Percentiles rank a stretch among this genome's conserved stretches.
Evolutionary conservation across 1,284 basidiomycete species (phyloP).

Genomic region (Paramarasmius palmivorus): DNA sequence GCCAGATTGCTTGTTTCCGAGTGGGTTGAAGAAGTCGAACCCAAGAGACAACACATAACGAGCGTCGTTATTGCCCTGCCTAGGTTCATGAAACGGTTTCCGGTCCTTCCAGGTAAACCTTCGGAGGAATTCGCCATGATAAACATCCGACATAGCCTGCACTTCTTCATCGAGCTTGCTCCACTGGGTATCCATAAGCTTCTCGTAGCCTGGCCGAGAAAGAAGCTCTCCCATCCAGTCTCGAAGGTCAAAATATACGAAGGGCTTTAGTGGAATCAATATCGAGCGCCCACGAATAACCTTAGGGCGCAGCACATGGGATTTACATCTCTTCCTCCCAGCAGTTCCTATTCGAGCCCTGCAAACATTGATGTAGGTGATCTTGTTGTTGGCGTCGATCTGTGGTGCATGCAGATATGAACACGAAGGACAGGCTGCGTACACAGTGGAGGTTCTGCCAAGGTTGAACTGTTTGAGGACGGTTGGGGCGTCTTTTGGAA

Average conservation of each 20-base stretch:
- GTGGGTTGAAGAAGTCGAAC: conserved; percentile 26
- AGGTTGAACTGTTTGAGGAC: neutral
- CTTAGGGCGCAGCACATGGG: neutral
- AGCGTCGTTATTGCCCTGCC: conserved; percentile 1
- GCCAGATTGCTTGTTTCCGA: conserved; percentile 19
- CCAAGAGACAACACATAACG: conserved; percentile 19
- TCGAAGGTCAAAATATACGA: conserved; percentile 1
- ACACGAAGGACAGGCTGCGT: neutral
- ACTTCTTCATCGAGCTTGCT: neutral
- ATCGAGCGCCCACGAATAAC: neutral
- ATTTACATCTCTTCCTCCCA: neutral
- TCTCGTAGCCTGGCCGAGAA: conserved; percentile 18
- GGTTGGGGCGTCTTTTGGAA: neutral
- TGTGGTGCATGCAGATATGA: neutral
- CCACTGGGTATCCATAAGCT: conserved; percentile 6
- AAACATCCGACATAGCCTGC: neutral
- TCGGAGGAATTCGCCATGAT: neutral
- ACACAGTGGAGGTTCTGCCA: neutral
- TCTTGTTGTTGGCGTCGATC: neutral
- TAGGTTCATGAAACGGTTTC: neutral
- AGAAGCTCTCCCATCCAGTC: conserved; percentile 14
- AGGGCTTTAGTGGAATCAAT: neutral
- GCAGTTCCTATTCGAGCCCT: neutral
- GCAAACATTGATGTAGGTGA: neutral
- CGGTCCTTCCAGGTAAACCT: neutral